Percentiles rank a stretch among this genome's conserved stretches.
Conservation (phyloP, 768 basidiomycete genomes). For the Fomitopsis pulvina region DNA sequence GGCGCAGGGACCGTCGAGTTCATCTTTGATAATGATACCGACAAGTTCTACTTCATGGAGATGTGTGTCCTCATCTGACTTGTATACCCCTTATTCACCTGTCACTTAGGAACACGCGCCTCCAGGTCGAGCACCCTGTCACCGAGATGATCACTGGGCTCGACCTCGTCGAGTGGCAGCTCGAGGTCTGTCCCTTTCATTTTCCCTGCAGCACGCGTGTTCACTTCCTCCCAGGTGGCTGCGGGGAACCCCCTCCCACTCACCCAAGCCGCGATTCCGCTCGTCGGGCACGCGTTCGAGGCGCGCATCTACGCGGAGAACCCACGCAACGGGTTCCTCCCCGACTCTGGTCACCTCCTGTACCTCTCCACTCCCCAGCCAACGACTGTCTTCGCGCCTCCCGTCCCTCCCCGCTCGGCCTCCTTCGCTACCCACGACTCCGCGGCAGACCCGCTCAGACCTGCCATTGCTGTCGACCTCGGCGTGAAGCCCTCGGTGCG, state of each 20-base stretch:
- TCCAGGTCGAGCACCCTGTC: slow-evolving; percentile 89
- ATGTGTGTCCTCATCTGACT: slow-evolving; percentile 54
- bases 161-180: slow-evolving; percentile 94
- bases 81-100: no score
- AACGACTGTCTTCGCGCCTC: slow-evolving; percentile 61
- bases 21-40: slow-evolving; percentile 89
- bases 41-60: slow-evolving; percentile 92
- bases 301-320: slow-evolving; percentile 95
- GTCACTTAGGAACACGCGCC: slow-evolving; percentile 76
- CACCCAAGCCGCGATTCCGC: slow-evolving; percentile 68
- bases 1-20: slow-evolving; percentile 96
- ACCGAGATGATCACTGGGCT: slow-evolving; percentile 94
- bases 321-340: slow-evolving; percentile 88
- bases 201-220: background rate
- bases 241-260: slow-evolving; percentile 84
- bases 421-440: background rate
- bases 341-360: slow-evolving; percentile 78
- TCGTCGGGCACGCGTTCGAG: slow-evolving; percentile 91
- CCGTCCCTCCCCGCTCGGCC: slow-evolving; percentile 20
- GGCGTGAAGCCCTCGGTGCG: slow-evolving; percentile 56
- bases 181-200: slow-evolving; percentile 46
- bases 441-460: slow-evolving; percentile 7
- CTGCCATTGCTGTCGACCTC: slow-evolving; percentile 9
- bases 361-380: slow-evolving; percentile 77
- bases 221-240: slow-evolving; percentile 50